phyloP scores from a whole-genome alignment of 1,284 basidiomycete species.

The Trichosporon faecale region DNA sequence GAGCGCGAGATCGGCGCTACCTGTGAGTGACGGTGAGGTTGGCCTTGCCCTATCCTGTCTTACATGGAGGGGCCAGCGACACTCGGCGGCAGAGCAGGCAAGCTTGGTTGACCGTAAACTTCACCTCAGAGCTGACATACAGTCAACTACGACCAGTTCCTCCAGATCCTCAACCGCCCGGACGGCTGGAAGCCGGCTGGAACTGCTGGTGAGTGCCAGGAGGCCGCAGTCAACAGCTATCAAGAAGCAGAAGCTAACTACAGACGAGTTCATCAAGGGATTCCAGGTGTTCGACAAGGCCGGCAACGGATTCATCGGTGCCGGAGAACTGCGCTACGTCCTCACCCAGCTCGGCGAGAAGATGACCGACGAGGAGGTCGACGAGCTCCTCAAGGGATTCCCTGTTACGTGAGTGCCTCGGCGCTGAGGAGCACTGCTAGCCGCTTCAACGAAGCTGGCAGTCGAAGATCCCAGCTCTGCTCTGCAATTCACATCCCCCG shows the following conservation, averaged over 20 bases:
- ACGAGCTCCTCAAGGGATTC: conserved; percentile 88
- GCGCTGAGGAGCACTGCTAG: no score
- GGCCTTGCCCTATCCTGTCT: no score
- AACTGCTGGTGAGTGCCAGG: conserved; percentile 65
- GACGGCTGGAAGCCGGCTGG: conserved; percentile 96
- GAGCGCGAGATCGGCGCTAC: conserved; percentile 59
- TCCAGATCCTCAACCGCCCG: conserved; percentile 86
- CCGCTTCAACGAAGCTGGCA: no score
- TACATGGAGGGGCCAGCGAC: no score
- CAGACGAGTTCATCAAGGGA: conserved; percentile 97
- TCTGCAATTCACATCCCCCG: no score
- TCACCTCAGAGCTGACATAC: conserved; percentile 3
- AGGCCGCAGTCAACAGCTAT: no score
- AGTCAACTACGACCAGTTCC: conserved; percentile 89
- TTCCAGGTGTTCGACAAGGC: conserved; percentile 99
- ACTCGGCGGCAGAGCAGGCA: no score
- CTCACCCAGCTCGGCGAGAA: conserved; percentile 95
- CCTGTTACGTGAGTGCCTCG: conserved; percentile 39
- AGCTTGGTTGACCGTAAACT: neutral
- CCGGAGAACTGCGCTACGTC: conserved; percentile 86
- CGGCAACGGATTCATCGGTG: conserved; percentile 93
- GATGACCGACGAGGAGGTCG: conserved; percentile 95
- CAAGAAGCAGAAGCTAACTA: no score
- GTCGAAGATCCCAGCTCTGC: no score
- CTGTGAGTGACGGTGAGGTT: conserved; percentile 35